These are phyloP conservation scores for Corymbia maculata DNA, from an alignment of 345 rosid genomes.

Conservation along the genomic window DNA sequence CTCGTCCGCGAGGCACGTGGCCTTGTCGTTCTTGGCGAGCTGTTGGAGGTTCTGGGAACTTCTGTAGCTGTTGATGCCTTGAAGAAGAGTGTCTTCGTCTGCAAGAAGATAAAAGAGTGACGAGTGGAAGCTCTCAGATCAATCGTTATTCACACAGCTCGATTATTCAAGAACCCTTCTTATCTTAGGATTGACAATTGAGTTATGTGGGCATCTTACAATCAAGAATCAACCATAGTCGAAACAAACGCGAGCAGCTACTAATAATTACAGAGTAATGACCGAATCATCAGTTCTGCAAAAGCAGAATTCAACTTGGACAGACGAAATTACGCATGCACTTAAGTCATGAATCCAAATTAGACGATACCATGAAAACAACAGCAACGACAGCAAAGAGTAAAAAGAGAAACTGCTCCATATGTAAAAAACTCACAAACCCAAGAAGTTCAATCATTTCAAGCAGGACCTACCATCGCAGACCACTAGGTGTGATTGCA, in stretches of 20 bases:
- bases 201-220: not conserved
- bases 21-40: slow-evolving; percentile 42
- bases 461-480: slow-evolving; percentile 1
- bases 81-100: slow-evolving; percentile 63
- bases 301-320: not conserved
- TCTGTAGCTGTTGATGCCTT: slow-evolving; percentile 66
- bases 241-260: not conserved
- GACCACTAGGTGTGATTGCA: slow-evolving; percentile 16
- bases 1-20: slow-evolving; percentile 52
- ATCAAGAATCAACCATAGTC: not conserved
- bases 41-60: slow-evolving; percentile 26
- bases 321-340: not conserved
- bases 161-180: not conserved
- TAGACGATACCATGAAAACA: not conserved
- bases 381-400: not conserved
- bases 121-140: not conserved
- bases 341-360: not conserved
- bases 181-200: not conserved
- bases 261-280: not conserved
- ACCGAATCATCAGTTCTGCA: not conserved
- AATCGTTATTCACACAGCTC: not conserved
- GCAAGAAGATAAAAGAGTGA: not conserved
- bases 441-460: not conserved
- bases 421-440: not conserved
- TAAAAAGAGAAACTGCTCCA: not conserved